A percentile compares a stretch with the other conserved stretches of the same genome.
Conservation (phyloP, 2,329 filamentous ascomycete genomes). For the Rhynchosporium graminicola region DNA sequence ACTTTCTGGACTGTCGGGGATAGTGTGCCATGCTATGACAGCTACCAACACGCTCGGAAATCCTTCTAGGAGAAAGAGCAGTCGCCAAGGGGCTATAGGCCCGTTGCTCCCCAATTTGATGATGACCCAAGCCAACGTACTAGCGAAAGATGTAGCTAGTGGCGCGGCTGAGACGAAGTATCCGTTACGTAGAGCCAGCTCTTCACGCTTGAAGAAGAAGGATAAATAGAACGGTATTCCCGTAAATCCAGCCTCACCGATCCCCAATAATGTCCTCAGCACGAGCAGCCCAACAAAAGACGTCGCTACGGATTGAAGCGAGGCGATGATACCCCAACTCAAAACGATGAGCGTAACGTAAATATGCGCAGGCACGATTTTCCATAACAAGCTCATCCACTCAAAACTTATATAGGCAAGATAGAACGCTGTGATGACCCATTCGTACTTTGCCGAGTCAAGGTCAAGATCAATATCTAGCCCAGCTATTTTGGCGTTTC, state of each 20-base stretch:
- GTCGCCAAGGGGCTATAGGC: constrained; percentile 80
- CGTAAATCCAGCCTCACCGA: constrained; percentile 66
- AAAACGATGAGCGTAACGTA: constrained; percentile 65
- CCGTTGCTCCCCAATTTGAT: constrained; percentile 63
- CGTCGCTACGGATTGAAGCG: constrained; percentile 66
- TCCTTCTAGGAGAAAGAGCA: constrained; percentile 81
- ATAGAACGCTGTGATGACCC: constrained; percentile 63
- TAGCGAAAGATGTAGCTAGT: constrained; percentile 79
- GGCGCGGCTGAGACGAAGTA: constrained; percentile 85
- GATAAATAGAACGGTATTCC: constrained; percentile 65
- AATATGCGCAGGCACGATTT: constrained; percentile 59
- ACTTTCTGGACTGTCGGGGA: constrained; percentile 74
- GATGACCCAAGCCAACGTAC: constrained; percentile 77
- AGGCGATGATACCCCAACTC: constrained; percentile 78
- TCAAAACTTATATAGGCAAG: constrained; percentile 64
- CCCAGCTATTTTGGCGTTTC: constrained; percentile 63
- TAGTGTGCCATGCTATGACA: constrained; percentile 69
- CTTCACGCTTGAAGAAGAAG: constrained; percentile 65
- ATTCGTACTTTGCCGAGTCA: constrained; percentile 55
- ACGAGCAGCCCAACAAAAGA: constrained; percentile 62
- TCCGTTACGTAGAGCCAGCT: constrained; percentile 82
- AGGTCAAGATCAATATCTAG: constrained; percentile 61
- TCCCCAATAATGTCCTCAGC: constrained; percentile 58
- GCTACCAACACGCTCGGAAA: constrained; percentile 79
- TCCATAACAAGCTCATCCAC: constrained; percentile 66